Evolutionary conservation across 139 green algal species (phyloP), one percentile per base, ranked within the genome.

Genomic region (Monoraphidium neglectum): DNA sequence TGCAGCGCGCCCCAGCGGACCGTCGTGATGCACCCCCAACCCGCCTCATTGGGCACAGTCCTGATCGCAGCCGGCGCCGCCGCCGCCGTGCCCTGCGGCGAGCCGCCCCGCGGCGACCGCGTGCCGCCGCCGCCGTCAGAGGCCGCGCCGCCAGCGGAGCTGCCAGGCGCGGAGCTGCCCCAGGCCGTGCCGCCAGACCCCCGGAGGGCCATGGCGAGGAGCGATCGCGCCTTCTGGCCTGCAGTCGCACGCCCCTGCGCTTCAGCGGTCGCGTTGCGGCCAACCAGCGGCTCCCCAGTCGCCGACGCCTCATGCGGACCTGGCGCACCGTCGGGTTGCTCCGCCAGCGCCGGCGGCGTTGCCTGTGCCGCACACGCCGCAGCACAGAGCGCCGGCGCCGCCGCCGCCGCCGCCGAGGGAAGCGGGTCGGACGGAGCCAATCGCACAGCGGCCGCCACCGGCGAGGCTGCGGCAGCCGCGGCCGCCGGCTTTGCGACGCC

Each of bases 1-100:
- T n/a, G n/a, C n/a, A n/a, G n/a, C n/a, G 51, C 49, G 24, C 64
- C 72, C 76, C 70, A 86, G 32, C 72, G 74, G 24, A 86, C 81
- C 26, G 76, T 82, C 1, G 70, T 62, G 37, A 86, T 86, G 26
- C 76, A 70, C 5, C 67, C 54, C 81, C 81, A 86, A 33, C 43
- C 43, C 43, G 43, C 8, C 43, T 51, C 8, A 12, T 51, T 51
- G 8, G 43, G 43, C 8, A 12, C 12, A 12, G 43, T 51, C 43
- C 43, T 8, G 43, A 51, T 51, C 8, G 43, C 43, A 12, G 43
- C 8, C 0, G 76, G 70, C 49, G 70, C 81, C 0, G 74, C 76
- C 4, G 23, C 37, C 26, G 70, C 36, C 2, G 76, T 66, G 2
- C 70, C 43, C 68, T 73, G 64, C 16, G 74, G 56, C 0, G 70